Evolutionary conservation across 2,329 filamentous ascomycete genomes (phyloP).

Genomic region (Colletotrichum truncatum): DNA sequence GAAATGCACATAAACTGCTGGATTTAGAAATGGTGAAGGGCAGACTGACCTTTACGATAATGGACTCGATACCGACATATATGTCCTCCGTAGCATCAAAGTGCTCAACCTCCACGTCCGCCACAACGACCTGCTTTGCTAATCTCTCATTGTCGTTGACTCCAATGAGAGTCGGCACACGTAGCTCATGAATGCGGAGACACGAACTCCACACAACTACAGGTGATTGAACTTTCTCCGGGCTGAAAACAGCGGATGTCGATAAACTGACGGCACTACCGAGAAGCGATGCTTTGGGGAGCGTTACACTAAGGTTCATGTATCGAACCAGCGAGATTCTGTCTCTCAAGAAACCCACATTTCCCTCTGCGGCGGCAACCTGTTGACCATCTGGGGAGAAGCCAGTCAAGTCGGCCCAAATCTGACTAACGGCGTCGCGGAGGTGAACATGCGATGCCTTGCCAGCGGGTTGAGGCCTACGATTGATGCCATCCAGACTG

Average conservation of each 20-base stretch:
- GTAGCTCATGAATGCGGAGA: conserved; percentile 65
- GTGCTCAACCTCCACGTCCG: conserved; percentile 69
- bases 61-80: conserved; percentile 65
- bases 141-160: conserved; percentile 76
- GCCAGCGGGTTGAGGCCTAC: not conserved
- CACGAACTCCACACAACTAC: conserved; percentile 33
- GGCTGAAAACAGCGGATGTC: conserved; percentile 31
- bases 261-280: conserved; percentile 66
- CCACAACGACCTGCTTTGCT: conserved; percentile 72
- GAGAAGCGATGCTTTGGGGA: conserved; percentile 76
- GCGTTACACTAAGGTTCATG: conserved; percentile 60
- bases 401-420: conserved; percentile 45
- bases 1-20: not conserved
- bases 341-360: conserved; percentile 38
- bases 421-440: conserved; percentile 38
- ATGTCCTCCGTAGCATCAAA: conserved; percentile 54
- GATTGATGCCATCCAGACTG: conserved; percentile 45
- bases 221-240: not conserved
- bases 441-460: conserved; percentile 27
- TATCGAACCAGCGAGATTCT: conserved; percentile 46
- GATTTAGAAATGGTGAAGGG: not conserved
- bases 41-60: conserved; percentile 67
- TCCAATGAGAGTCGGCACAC: conserved; percentile 74
- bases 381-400: conserved; percentile 26
- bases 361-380: conserved; percentile 20